Base-by-base conservation (phyloP, 352 stramenopile species). In the Pythium dissotocum region DNA sequence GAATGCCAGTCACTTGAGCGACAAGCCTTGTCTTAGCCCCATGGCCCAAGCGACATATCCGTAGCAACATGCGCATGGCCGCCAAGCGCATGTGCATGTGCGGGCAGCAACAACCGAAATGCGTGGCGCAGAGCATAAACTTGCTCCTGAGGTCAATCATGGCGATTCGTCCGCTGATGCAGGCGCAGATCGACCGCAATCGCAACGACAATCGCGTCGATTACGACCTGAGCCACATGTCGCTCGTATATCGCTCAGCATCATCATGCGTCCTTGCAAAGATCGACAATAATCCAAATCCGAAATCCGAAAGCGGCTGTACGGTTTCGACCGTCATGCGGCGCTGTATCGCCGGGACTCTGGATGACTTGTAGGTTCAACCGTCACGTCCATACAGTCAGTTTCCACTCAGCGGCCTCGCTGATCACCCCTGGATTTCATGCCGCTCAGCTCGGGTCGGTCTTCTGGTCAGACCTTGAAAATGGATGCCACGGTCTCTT, bases 161-260 rank as follows among this genome's bases (percentile, higher is more conserved):
- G 12, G 40, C 44, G 44, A 52, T 52, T 52, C 44, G 44, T 52
- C 44, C 14, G 44, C 44, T 52, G 44, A 52, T 26, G 44, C 44
- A 18, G 44, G 44, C 44, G 44, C 6, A 12, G 14, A 13, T 52
- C 44, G 18, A 18, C 14, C 44, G 44, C 44, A 26, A 52, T 52
- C 44, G 14, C 44, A 52, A 4, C 18, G 18, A 12, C 5, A 14
- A 21, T 52, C 44, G 44, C 44, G 24, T 9, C 18, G 44, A 52
- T 52, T 52, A 52, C 44, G n/a, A 52, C 44, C 5, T 18, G 44
- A 30, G 44, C 16, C 44, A 26, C 44, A 52, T 52, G 44, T 52
- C 44, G 44, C 44, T 18, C 14, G 14, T 52, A 18, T 52, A 28
- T 52, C 44, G 44, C 44, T 52, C 44, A 10, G 44, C 44, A 28